Evolutionary conservation across 2,329 filamentous ascomycete species (phyloP).

Genomic region (Talaromyces atroroseus): DNA sequence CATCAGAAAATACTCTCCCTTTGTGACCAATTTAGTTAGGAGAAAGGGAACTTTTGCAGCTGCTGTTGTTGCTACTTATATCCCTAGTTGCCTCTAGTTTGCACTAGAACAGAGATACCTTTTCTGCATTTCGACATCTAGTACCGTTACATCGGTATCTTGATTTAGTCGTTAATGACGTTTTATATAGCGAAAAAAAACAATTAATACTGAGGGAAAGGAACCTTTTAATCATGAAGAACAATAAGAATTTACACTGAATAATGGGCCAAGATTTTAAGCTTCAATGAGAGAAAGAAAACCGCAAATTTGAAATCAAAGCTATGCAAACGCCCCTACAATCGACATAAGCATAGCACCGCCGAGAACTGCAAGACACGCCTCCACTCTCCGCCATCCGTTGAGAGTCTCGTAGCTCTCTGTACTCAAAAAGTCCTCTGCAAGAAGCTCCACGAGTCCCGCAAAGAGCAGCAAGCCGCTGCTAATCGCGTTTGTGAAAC

Average conservation of each 20-base stretch:
- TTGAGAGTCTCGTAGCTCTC: conserved; percentile 56
- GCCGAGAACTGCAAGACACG: conserved; percentile 56
- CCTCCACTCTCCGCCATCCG: conserved; percentile 55
- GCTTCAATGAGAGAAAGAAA: neutral
- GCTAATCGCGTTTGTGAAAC: conserved; percentile 81
- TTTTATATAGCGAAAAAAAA: neutral
- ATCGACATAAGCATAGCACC: conserved; percentile 61
- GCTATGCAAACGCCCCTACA: conserved; percentile 60
- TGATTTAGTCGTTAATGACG: neutral
- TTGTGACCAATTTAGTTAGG: neutral
- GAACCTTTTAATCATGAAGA: neutral
- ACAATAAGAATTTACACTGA: neutral
- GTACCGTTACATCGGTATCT: neutral
- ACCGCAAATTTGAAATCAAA: neutral
- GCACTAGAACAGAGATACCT: neutral
- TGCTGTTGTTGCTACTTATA: neutral
- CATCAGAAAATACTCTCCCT: neutral
- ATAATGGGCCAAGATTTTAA: neutral
- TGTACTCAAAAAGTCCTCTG: conserved; percentile 73
- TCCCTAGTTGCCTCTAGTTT: neutral
- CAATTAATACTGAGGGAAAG: neutral
- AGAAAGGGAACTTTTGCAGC: neutral
- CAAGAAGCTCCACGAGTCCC: conserved; percentile 74
- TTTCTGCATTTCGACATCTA: neutral
- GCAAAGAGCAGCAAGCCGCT: conserved; percentile 76